Percentiles rank a stretch among this genome's conserved stretches.
Evolutionary conservation across 129 eudicot species (phyloP).

Genomic region (Apium graveolens): DNA sequence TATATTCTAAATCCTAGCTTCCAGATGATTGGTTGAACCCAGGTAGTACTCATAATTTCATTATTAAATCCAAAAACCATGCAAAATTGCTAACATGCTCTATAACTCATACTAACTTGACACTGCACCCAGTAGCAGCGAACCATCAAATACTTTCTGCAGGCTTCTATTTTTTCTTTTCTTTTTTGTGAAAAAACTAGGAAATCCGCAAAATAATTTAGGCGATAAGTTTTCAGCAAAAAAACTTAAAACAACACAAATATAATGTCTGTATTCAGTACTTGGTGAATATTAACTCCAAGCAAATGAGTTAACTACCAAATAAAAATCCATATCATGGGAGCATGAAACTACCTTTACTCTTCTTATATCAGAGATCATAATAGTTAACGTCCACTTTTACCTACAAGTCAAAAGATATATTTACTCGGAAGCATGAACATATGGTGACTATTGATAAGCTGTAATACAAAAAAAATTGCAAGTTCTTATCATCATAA

Average conservation of each 20-base stretch:
- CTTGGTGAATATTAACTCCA: background rate
- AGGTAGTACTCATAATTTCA: background rate
- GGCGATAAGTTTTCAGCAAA: background rate
- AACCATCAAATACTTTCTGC: background rate
- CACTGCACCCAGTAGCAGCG: background rate
- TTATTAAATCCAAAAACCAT: background rate
- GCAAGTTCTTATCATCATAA: slow-evolving; percentile 19
- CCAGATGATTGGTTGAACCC: background rate
- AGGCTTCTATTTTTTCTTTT: too few species aligned
- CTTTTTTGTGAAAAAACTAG: background rate
- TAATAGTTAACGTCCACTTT: slow-evolving; percentile 78
- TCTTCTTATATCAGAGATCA: slow-evolving; percentile 98
- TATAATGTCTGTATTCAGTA: background rate
- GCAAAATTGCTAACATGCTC: background rate
- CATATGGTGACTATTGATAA: slow-evolving; percentile 42
- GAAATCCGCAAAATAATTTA: too few species aligned
- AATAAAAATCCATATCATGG: slow-evolving; percentile 22
- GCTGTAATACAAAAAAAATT: slow-evolving; percentile 29
- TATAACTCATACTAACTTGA: background rate
- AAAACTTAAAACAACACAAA: background rate
- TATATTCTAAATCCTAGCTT: background rate
- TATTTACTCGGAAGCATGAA: slow-evolving; percentile 71
- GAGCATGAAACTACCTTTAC: slow-evolving; percentile 94
- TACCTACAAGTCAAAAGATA: slow-evolving; percentile 95
- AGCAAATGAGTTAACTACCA: background rate